Evolutionary conservation across 2,329 filamentous ascomycete genomes (phyloP).

Genomic region (Fulvia fulva): DNA sequence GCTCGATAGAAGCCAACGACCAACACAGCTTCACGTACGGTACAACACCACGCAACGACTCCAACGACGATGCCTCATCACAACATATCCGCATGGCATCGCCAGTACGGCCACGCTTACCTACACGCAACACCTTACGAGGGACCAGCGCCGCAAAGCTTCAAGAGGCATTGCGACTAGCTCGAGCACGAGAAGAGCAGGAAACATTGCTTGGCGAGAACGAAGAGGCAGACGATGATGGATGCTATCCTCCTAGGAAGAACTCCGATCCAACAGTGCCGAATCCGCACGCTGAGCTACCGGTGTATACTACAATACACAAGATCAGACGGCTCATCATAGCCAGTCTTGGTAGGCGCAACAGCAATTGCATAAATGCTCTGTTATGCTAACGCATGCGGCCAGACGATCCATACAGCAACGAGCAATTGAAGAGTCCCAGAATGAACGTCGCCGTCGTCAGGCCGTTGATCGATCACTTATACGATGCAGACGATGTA

Average conservation of each 20-base stretch:
- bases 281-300: conserved; percentile 60
- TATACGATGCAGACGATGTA: conserved; percentile 74
- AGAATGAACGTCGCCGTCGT: conserved; percentile 78
- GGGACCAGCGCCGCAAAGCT: conserved; percentile 34
- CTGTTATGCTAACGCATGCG: conserved; percentile 13
- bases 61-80: conserved; percentile 13
- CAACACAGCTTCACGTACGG: background rate
- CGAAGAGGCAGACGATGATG: conserved; percentile 45
- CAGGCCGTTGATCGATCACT: conserved; percentile 75
- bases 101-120: conserved; percentile 25
- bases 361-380: background rate
- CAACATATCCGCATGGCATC: conserved; percentile 30
- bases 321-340: conserved; percentile 45
- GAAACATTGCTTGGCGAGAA: conserved; percentile 46
- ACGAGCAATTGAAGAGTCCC: conserved; percentile 74
- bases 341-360: conserved; percentile 42
- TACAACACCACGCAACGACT: background rate
- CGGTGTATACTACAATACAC: conserved; percentile 75
- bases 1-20: background rate
- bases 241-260: conserved; percentile 38
- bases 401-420: conserved; percentile 60
- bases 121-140: conserved; percentile 25
- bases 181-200: conserved; percentile 46
- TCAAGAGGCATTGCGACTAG: conserved; percentile 37
- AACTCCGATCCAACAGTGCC: conserved; percentile 41